Evolutionary conservation across 352 stramenopile species (phyloP), one percentile per base, ranked within the genome.

Genomic region (Phytophthora podocarpi): DNA sequence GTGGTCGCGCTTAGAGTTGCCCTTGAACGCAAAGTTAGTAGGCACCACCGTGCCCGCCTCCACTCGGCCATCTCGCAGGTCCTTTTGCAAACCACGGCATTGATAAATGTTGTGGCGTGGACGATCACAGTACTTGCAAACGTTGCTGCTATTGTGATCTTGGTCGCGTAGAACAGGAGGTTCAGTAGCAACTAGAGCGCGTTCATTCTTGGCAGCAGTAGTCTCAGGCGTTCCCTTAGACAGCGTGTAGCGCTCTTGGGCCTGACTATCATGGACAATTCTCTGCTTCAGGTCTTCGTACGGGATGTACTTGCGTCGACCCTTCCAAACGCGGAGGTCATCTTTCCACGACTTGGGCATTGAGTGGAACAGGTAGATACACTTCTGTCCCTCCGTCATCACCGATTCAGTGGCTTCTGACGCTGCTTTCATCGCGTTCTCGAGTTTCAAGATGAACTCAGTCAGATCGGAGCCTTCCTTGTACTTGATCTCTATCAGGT

Each of bases 11-110:
- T 53, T 53, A 1, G 26, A 21, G 23, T 32, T 46, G 12, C 28
- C 28, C 23, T 60, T 45, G n/a, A 60, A 24, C 1, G 11, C 32
- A 16, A 61, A 47, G 24, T 61, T 61, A 10, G 16, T 32, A 26
- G 53, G 28, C 8, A 37, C 4, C 6, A 59, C 27, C 1, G 51
- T 51, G 2, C 37, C 39, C 5, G 51, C 13, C 5, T 51, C 51
- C 1, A 57, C 35, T 1, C n/a, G 24, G 2, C 36, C 50, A 32
- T 40, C 3, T 6, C 28, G 37, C 0, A 59, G 12, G 20, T 51
- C 36, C n/a, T n/a, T n/a, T n/a, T n/a, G 26, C 16, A 35, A 15
- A 15, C 23, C 40, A 12, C 42, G 42, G 26, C 26, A 37, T 18
- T 50, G 42, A 16, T 16, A 27, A 27, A 50, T 50, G 27, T 39